Evolutionary conservation across 306 rosid species (phyloP).

Genomic region (Phaseolus lunatus): DNA sequence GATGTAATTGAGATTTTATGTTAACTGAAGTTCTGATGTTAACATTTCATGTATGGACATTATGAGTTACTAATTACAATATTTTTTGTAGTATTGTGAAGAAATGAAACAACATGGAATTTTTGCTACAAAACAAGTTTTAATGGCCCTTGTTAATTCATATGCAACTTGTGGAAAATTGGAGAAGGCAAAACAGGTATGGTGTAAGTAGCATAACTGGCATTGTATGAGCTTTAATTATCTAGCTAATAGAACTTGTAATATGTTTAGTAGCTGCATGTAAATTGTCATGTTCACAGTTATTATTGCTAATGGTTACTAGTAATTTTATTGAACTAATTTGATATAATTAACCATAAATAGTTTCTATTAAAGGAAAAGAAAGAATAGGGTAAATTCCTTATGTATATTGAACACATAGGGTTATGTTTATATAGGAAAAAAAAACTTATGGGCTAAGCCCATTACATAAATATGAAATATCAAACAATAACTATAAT

Average conservation of each 20-base stretch:
- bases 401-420: too few species aligned
- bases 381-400: too few species aligned
- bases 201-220: slow-evolving; percentile 13
- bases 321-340: background rate
- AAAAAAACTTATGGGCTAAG: too few species aligned
- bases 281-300: slow-evolving; percentile 25
- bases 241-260: slow-evolving; percentile 25
- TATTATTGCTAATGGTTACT: background rate
- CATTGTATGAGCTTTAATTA: slow-evolving; percentile 21
- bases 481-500: too few species aligned
- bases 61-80: slow-evolving; percentile 48
- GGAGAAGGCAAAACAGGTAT: slow-evolving; percentile 92
- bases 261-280: slow-evolving; percentile 16
- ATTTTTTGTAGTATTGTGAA: slow-evolving; percentile 67
- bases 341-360: too few species aligned
- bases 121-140: slow-evolving; percentile 59
- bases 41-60: slow-evolving; percentile 30
- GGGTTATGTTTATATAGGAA: too few species aligned
- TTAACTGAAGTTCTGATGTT: slow-evolving; percentile 17
- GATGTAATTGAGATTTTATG: slow-evolving; percentile 28
- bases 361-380: too few species aligned
- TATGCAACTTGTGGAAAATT: slow-evolving; percentile 77
- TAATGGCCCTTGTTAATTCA: slow-evolving; percentile 75
- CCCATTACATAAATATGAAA: too few species aligned
- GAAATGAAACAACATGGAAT: slow-evolving; percentile 57